Percentiles rank a stretch among this genome's conserved stretches.
These are phyloP conservation scores for Aspergillus proliferans DNA, from an alignment of 2,329 filamentous ascomycete species.

Conservation along the genomic window DNA sequence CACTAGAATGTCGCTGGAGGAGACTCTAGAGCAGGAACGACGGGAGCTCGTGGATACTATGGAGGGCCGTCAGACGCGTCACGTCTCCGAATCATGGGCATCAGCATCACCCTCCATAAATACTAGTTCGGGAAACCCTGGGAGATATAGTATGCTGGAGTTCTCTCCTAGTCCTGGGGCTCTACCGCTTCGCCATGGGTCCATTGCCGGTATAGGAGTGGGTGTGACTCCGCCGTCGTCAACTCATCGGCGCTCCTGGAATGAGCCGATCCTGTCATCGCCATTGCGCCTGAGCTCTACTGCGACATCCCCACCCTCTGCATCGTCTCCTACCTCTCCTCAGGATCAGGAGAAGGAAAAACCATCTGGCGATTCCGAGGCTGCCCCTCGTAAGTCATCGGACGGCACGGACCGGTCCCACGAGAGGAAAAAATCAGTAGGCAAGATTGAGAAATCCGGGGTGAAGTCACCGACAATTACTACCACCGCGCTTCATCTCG, in stretches of 20 bases:
- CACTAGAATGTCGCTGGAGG: constrained; percentile 48
- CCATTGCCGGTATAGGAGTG: constrained; percentile 33
- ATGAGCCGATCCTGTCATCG: constrained; percentile 21
- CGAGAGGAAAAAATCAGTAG: constrained; percentile 8
- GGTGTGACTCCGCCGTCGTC: constrained; percentile 25
- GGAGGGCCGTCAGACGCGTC: constrained; percentile 39
- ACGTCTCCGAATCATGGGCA: constrained; percentile 16
- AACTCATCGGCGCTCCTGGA: constrained; percentile 16
- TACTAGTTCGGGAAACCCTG: background rate
- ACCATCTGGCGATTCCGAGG: constrained; percentile 28
- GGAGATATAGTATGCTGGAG: constrained; percentile 54
- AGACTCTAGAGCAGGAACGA: constrained; percentile 70
- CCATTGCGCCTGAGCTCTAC: constrained; percentile 29
- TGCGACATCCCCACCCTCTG: constrained; percentile 23
- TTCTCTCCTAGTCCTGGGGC: constrained; percentile 47
- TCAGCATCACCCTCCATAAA: constrained; percentile 30
- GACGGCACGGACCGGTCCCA: constrained; percentile 21
- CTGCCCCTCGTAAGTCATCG: constrained; percentile 27
- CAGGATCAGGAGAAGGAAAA: constrained; percentile 10
- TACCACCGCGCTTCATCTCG: constrained; percentile 10
- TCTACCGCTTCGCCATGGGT: constrained; percentile 28
- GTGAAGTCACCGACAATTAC: background rate
- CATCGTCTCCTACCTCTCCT: constrained; percentile 17
- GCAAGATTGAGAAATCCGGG: constrained; percentile 36
- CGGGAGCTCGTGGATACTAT: constrained; percentile 65